A percentile compares a stretch with the other conserved stretches of the same genome.
Conservation (phyloP, 2,329 filamentous ascomycete species). For the Botrytis galanthina region DNA sequence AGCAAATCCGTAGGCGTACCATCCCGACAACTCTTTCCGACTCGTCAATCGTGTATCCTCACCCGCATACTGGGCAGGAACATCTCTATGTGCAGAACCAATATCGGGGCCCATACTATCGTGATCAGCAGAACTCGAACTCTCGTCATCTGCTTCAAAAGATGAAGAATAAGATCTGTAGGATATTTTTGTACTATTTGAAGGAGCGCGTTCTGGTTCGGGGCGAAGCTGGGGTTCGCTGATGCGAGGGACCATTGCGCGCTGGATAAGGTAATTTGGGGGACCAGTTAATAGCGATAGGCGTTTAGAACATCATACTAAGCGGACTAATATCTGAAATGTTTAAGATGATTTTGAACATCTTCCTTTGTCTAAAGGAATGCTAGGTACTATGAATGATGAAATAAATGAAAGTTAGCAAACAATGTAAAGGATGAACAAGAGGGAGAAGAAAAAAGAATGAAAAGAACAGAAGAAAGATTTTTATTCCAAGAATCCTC, state of each 20-base stretch:
- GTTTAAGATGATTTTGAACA: neutral
- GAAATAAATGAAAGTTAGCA: neutral
- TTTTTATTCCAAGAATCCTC: neutral
- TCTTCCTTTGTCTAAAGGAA: neutral
- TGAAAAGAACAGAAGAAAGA: neutral
- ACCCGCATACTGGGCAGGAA: constrained; percentile 60
- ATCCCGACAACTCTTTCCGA: constrained; percentile 81
- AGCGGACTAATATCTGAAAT: neutral
- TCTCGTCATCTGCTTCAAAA: constrained; percentile 69
- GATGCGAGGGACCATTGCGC: constrained; percentile 31
- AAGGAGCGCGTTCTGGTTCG: constrained; percentile 31
- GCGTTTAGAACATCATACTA: constrained; percentile 19
- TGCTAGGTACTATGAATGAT: too few relatives aligned
- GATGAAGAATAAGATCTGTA: constrained; percentile 58
- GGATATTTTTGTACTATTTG: constrained; percentile 50
- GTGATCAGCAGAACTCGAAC: constrained; percentile 44
- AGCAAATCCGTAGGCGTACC: constrained; percentile 96
- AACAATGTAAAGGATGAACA: neutral
- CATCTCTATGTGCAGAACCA: constrained; percentile 34
- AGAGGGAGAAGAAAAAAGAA: neutral
- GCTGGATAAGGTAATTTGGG: constrained; percentile 16
- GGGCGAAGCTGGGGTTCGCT: constrained; percentile 28
- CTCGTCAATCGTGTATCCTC: constrained; percentile 91
- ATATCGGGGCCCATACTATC: constrained; percentile 40
- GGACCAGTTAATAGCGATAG: constrained; percentile 15